Percentiles rank a stretch among this genome's conserved stretches.
These are phyloP conservation scores for Ophioceras dolichostomum DNA, from an alignment of 2,329 filamentous ascomycete genomes.

Conservation along the genomic window DNA sequence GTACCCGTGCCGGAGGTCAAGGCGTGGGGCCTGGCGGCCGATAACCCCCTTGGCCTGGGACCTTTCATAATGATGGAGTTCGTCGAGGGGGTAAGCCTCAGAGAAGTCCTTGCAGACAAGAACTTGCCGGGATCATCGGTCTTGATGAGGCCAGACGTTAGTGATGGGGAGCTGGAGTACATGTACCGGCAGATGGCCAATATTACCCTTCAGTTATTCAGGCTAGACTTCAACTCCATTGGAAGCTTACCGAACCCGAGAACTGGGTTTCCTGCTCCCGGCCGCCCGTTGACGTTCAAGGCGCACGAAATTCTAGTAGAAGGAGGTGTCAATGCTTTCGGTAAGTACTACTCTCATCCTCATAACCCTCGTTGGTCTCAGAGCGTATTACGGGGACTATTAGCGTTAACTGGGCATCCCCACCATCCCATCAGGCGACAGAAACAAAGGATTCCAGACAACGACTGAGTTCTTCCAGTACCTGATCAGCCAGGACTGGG, in stretches of 20 bases:
- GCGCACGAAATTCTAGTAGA: constrained; percentile 16
- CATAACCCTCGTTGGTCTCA: not conserved
- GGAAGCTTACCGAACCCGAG: constrained; percentile 13
- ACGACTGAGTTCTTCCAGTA: constrained; percentile 20
- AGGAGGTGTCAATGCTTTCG: constrained; percentile 15
- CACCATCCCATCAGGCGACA: not conserved
- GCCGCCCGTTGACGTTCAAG: constrained; percentile 20
- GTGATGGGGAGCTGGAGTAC: constrained; percentile 12
- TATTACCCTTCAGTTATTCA: constrained; percentile 16
- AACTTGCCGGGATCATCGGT: not conserved
- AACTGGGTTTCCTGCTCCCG: constrained; percentile 6
- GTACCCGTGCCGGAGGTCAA: constrained; percentile 1
- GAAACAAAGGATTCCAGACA: constrained; percentile 11
- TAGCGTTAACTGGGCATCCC: no score
- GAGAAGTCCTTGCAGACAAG: not conserved
- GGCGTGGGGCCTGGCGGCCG: not conserved
- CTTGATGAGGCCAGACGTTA: constrained; percentile 14
- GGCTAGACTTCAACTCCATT: constrained; percentile 16
- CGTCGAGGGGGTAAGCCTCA: not conserved
- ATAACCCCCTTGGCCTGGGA: constrained; percentile 1
- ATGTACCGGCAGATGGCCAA: constrained; percentile 6
- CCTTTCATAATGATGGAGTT: constrained; percentile 1
- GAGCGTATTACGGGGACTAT: no score
- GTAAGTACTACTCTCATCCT: not conserved
- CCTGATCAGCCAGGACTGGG: constrained; percentile 17